Base-by-base conservation (phyloP, 78 protist species). In the Parvularia atlantis region DNA sequence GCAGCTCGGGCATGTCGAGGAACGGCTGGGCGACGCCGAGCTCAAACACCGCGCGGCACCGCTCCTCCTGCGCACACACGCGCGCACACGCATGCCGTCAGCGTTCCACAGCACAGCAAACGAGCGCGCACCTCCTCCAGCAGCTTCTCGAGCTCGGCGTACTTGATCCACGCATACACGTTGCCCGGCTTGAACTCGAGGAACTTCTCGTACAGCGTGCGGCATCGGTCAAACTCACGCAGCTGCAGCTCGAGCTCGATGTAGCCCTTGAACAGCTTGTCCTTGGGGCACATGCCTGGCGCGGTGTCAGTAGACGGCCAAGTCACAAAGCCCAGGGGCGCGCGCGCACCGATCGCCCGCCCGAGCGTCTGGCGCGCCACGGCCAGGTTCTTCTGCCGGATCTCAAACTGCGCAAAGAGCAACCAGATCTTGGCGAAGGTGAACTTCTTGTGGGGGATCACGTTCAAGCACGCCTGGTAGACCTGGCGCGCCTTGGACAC, bases 401-500 rank as follows among this genome's bases (percentile, higher is more conserved):
- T 54, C 69, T 94, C 96, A 53, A 97, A 85, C 57, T 76, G 69
- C 17, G 99, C 91, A 46, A 20, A 52, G 73, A 80, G 50, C 22
- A 93, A 41, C 99, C 99, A 97, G 14, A 94, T 35, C 75, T 94
- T 91, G 31, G 87, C 77, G 54, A 95, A 95, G 22, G 99, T 89
- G 82, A 96, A 95, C n/a, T 13, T 20, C 41, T 78, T 80, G 89
- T 95, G 98, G 35, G 99, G 98, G 4, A 95, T 46, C 56, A 81
- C 37, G 41, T 75, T 28, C 22, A 90, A 2, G 56, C 80, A 46
- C 19, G 67, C 88, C 33, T 58, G 22, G 78, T 78, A 92, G 43
- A 96, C 94, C n/a, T 24, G 66, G 22, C 96, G 60, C 19, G 96
- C 44, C 10, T 81, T 69, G n/a, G 77, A 90, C 33, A n/a, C n/a